Percentiles rank a stretch among this genome's conserved stretches.
Conservation (phyloP, 1,139 yeast species). For the Blastobotrys persicus region DNA sequence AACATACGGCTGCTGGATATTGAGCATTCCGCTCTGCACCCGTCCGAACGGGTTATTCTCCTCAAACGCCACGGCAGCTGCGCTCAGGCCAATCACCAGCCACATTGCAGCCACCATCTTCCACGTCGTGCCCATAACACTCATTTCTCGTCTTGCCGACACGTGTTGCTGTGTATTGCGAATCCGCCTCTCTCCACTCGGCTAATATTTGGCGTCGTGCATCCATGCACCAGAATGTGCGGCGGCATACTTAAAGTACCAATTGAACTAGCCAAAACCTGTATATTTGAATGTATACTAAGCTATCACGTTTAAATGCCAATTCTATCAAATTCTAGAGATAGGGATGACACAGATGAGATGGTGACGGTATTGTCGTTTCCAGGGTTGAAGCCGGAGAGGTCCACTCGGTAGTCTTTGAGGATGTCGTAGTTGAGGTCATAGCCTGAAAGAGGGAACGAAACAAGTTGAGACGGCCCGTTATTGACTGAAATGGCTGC, state of each 20-base stretch:
- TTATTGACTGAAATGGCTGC: neutral
- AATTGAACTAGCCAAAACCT: too few species aligned
- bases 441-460: neutral
- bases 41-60: constrained; percentile 4
- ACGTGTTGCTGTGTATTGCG: too few species aligned
- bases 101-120: neutral
- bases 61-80: neutral
- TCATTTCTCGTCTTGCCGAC: neutral
- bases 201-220: neutral
- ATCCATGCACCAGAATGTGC: neutral
- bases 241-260: too few species aligned
- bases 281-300: too few species aligned
- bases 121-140: neutral
- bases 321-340: neutral
- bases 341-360: neutral
- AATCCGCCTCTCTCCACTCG: too few species aligned
- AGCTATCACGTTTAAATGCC: too few species aligned
- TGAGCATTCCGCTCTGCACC: constrained; percentile 3
- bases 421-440: neutral
- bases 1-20: constrained; percentile 13
- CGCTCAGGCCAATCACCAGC: neutral
- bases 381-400: neutral
- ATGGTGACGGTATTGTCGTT: neutral
- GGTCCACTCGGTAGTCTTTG: neutral
- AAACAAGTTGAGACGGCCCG: neutral